These are phyloP conservation scores for Rhynchospora breviuscula DNA, from an alignment of 176 grass and related monocot genomes.

Conservation along the genomic window DNA sequence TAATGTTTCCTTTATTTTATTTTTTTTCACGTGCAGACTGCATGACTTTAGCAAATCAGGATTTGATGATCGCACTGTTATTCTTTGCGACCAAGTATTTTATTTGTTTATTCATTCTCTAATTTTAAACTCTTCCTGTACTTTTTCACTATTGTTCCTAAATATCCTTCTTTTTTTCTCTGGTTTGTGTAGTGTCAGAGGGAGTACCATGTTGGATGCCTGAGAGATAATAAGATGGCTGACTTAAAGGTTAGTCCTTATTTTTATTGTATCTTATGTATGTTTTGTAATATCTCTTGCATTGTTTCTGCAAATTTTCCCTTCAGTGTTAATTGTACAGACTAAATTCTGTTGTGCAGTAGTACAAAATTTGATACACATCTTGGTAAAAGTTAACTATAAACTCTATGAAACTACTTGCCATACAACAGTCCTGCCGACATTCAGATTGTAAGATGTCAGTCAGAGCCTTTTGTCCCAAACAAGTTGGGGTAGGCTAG, in stretches of 20 bases:
- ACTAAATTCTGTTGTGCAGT: not conserved
- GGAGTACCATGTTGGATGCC: conserved; percentile 95
- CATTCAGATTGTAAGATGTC: not conserved
- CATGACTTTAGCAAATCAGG: conserved; percentile 85
- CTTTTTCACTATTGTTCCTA: conserved; percentile 8
- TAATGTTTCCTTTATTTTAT: not conserved
- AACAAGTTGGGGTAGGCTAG: no score
- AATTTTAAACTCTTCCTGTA: conserved; percentile 7
- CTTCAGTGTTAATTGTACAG: not conserved
- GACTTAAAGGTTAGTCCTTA: conserved; percentile 53
- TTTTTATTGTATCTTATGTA: not conserved
- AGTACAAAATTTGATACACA: not conserved
- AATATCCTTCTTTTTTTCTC: conserved; percentile 12
- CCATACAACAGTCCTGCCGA: not conserved
- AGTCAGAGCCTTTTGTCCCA: no score
- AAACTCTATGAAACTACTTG: not conserved
- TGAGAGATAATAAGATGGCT: conserved; percentile 63
- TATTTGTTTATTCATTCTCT: conserved; percentile 16
- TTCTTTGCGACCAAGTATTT: conserved; percentile 89
- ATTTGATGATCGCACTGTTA: conserved; percentile 82
- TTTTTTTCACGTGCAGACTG: conserved; percentile 35
- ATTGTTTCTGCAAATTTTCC: not conserved
- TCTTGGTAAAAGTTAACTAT: no score
- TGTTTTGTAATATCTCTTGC: not conserved
- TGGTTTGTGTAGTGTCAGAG: conserved; percentile 75